Percentiles rank a stretch among this genome's conserved stretches.
Evolutionary conservation across 2,329 filamentous ascomycete genomes (phyloP).

Genomic region (Diplodia scrobiculata): DNA sequence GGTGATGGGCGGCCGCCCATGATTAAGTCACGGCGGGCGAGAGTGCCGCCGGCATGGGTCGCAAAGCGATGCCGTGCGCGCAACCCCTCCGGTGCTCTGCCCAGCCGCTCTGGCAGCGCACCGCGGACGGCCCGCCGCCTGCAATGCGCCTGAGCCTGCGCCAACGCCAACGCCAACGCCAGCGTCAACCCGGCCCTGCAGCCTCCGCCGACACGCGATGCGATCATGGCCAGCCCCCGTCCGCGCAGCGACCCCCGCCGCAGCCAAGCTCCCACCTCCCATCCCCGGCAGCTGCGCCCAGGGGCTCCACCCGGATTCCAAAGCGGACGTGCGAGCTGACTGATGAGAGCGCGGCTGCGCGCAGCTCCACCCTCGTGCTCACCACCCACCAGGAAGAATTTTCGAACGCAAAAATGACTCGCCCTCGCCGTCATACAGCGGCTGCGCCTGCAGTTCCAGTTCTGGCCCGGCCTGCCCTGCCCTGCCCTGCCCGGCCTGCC

Average conservation of each 20-base stretch:
- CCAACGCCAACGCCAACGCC: slow-evolving; percentile 3
- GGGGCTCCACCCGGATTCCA: slow-evolving; percentile 3
- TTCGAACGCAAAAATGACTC: slow-evolving; percentile 25
- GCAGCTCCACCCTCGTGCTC: slow-evolving; percentile 21
- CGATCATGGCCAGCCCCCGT: slow-evolving; percentile 10
- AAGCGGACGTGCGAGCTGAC: not conserved
- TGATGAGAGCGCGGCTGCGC: slow-evolving; percentile 15
- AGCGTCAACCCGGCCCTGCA: slow-evolving; percentile 23
- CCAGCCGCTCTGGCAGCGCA: not conserved
- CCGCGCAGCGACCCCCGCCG: not conserved
- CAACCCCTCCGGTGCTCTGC: not conserved
- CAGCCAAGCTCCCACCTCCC: not conserved
- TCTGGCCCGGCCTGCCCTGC: not conserved
- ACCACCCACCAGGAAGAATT: slow-evolving; percentile 16
- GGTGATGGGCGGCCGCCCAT: slow-evolving; percentile 8
- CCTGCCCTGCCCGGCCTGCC: not conserved
- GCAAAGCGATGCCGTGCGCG: not conserved
- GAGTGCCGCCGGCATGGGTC: not conserved
- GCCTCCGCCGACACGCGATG: slow-evolving; percentile 15
- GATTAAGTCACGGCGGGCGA: slow-evolving; percentile 19
- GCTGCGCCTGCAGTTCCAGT: no score
- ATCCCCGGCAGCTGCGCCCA: not conserved
- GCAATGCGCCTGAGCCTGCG: slow-evolving; percentile 1
- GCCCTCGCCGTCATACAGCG: slow-evolving; percentile 17
- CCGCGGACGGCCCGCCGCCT: not conserved